Evolutionary conservation across 495 filamentous ascomycete species (phyloP).

Genomic region (Podospora fimiseda): DNA sequence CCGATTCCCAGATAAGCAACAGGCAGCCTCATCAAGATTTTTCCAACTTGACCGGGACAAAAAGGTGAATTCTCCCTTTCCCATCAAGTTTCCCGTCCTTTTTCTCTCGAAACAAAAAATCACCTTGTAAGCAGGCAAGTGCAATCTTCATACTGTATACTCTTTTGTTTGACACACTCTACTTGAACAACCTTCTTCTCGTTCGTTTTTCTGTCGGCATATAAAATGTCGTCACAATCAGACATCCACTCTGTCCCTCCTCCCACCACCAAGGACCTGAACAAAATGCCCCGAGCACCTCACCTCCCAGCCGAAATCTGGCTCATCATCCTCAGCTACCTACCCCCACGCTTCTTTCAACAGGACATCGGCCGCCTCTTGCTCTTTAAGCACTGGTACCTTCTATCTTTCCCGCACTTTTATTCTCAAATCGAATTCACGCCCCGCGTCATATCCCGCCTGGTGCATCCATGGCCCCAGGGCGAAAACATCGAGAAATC

Average conservation of each 20-base stretch:
- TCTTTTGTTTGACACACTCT: no score
- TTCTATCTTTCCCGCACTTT: conserved; percentile 15
- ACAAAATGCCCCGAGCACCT: conserved; percentile 2
- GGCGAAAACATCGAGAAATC: conserved; percentile 12
- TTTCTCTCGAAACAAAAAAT: no score
- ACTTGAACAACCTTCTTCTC: no score
- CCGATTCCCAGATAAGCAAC: background rate
- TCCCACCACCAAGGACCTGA: background rate
- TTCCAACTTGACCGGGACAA: background rate
- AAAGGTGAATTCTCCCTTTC: background rate
- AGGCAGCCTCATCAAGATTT: background rate
- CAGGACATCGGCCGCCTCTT: conserved; percentile 16
- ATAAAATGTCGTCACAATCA: no score
- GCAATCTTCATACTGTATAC: no score
- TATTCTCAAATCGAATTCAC: conserved; percentile 17
- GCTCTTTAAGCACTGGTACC: conserved; percentile 19
- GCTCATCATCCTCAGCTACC: conserved; percentile 17
- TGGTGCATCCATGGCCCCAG: no score
- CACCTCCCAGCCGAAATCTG: conserved; percentile 19
- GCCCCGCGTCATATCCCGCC: conserved; percentile 17
- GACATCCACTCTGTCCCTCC: no score
- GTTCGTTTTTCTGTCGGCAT: no score
- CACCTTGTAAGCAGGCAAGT: no score
- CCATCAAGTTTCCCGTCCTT: no score
- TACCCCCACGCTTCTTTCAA: conserved; percentile 19